Conservation (phyloP, 1,284 basidiomycete species). For the Cutaneotrichosporon sp. region DNA sequence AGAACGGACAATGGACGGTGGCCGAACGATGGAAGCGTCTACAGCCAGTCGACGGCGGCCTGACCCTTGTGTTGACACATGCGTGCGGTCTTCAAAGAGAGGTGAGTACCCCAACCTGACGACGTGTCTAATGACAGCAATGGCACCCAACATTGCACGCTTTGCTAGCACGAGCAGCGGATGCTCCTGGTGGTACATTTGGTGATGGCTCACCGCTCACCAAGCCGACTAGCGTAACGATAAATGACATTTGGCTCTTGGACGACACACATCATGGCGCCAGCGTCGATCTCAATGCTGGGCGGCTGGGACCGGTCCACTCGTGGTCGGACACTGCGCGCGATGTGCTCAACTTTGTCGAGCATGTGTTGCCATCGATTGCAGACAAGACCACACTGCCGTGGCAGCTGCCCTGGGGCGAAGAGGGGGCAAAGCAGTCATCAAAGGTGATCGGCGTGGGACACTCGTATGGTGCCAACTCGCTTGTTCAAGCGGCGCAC, state of each 20-base stretch:
- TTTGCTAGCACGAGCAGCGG: constrained; percentile 37
- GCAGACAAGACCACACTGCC: not conserved
- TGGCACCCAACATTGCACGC: constrained; percentile 61
- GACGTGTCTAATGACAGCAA: constrained; percentile 48
- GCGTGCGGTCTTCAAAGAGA: constrained; percentile 80
- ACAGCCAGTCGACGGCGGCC: constrained; percentile 38
- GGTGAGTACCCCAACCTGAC: constrained; percentile 52
- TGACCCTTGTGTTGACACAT: constrained; percentile 68
- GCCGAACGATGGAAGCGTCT: constrained; percentile 24
- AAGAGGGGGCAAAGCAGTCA: constrained; percentile 34
- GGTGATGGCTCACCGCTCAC: constrained; percentile 2
- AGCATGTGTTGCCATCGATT: constrained; percentile 44
- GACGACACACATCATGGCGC: constrained; percentile 75
- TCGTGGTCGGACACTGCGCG: constrained; percentile 44
- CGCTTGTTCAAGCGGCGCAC: constrained; percentile 58
- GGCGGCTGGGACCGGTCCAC: constrained; percentile 48
- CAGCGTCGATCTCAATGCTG: constrained; percentile 60
- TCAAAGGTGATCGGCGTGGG: constrained; percentile 57
- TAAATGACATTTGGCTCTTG: constrained; percentile 75
- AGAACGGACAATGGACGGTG: constrained; percentile 44
- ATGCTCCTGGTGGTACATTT: not conserved
- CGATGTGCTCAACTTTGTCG: constrained; percentile 49
- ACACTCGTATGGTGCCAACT: constrained; percentile 75
- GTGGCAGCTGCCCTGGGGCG: constrained; percentile 48
- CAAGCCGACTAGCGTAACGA: constrained; percentile 8